Evolutionary conservation across 1,284 basidiomycete genomes (phyloP).

Genomic region (Tilletia horrida): DNA sequence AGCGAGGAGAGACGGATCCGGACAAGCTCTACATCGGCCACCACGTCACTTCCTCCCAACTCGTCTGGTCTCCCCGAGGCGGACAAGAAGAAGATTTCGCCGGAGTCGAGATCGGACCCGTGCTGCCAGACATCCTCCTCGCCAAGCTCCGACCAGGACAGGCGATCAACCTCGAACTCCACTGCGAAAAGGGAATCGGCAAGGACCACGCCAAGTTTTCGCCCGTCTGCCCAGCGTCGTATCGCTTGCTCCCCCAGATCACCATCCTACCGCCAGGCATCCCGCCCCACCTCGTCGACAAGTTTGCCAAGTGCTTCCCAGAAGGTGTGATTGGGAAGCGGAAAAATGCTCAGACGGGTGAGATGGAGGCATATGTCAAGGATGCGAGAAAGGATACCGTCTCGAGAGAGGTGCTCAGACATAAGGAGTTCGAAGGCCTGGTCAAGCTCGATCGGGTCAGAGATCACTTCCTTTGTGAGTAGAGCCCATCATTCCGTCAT

Average conservation of each 20-base stretch:
- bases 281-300: constrained; percentile 64
- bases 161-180: constrained; percentile 76
- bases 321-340: constrained; percentile 77
- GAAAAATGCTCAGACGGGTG: constrained; percentile 59
- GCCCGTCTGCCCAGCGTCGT: constrained; percentile 76
- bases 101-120: constrained; percentile 65
- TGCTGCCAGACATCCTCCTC: constrained; percentile 80
- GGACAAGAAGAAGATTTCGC: constrained; percentile 64
- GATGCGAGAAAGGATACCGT: constrained; percentile 81
- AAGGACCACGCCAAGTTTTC: constrained; percentile 96
- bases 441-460: constrained; percentile 81
- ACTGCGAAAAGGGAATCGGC: constrained; percentile 90
- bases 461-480: constrained; percentile 87
- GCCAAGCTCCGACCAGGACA: constrained; percentile 92
- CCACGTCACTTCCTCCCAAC: constrained; percentile 66
- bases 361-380: constrained; percentile 64
- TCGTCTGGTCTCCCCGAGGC: constrained; percentile 82
- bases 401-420: constrained; percentile 84
- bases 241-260: constrained; percentile 85
- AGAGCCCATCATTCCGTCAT: constrained; percentile 19
- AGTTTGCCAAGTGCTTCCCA: constrained; percentile 84
- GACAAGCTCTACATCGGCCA: constrained; percentile 41
- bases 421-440: constrained; percentile 81
- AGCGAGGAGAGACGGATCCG: constrained; percentile 59
- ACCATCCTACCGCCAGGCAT: constrained; percentile 68